Evolutionary conservation across 2,329 filamentous ascomycete genomes (phyloP).

Genomic region (Fusarium sp.): DNA sequence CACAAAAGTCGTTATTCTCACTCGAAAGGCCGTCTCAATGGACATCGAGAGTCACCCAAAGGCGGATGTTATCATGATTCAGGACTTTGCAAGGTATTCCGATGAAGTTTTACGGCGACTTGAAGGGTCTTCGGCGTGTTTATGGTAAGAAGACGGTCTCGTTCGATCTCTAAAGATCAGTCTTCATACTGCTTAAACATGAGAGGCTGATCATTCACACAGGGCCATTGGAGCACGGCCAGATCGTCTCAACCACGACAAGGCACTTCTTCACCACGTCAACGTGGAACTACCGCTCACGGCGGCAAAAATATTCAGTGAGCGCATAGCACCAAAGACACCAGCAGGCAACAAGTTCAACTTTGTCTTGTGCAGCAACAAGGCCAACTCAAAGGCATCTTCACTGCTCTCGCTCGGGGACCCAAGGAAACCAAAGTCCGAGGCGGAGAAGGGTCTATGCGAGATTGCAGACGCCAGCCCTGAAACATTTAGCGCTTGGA

Average conservation of each 20-base stretch:
- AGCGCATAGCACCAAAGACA: slow-evolving; percentile 44
- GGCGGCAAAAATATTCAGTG: slow-evolving; percentile 64
- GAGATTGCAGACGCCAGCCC: slow-evolving; percentile 48
- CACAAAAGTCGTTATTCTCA: slow-evolving; percentile 60
- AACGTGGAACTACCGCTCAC: slow-evolving; percentile 68
- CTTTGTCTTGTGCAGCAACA: slow-evolving; percentile 56
- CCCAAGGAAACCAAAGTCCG: slow-evolving; percentile 50
- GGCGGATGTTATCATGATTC: slow-evolving; percentile 57
- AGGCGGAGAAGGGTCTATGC: slow-evolving; percentile 52
- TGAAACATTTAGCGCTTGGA: slow-evolving; percentile 48
- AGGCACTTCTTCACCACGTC: slow-evolving; percentile 57
- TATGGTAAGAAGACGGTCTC: slow-evolving; percentile 65
- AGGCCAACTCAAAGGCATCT: slow-evolving; percentile 44
- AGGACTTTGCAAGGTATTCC: slow-evolving; percentile 64
- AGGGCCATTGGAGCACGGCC: slow-evolving; percentile 56
- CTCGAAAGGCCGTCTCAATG: slow-evolving; percentile 56
- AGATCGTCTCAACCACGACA: slow-evolving; percentile 58
- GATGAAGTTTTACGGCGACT: slow-evolving; percentile 46
- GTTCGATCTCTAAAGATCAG: neutral
- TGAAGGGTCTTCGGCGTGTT: slow-evolving; percentile 66
- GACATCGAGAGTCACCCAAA: slow-evolving; percentile 58
- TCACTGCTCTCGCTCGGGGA: slow-evolving; percentile 50
- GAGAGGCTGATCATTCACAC: neutral
- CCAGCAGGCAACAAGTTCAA: slow-evolving; percentile 49
- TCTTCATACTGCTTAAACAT: neutral